These are phyloP conservation scores for Glycine tomentella DNA, from an alignment of 306 rosid species.

Conservation along the genomic window DNA sequence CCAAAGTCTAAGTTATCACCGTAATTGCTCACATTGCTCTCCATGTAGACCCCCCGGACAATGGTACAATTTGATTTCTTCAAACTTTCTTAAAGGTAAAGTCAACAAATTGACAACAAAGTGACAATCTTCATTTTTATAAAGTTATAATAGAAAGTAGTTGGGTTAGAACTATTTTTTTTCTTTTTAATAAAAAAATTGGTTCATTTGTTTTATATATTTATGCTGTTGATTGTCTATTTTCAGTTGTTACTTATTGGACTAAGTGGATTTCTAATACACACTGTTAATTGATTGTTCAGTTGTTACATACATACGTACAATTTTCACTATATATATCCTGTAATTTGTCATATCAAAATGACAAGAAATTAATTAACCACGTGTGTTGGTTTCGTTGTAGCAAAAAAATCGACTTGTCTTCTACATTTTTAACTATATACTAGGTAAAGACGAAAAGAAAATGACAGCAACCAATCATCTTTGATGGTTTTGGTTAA, in stretches of 20 bases:
- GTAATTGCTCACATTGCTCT: no score
- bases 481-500: background rate
- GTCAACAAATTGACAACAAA: background rate
- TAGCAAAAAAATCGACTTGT: background rate
- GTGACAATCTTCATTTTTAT: background rate
- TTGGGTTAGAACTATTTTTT: no score
- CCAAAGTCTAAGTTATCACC: no score
- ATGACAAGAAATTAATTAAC: background rate
- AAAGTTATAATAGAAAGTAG: background rate
- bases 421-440: background rate
- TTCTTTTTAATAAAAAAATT: background rate
- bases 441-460: background rate
- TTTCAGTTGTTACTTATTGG: background rate
- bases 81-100: background rate
- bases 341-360: background rate
- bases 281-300: background rate
- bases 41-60: no score
- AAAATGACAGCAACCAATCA: conserved; percentile 20
- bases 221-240: background rate
- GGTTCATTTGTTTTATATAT: background rate
- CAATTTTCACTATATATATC: background rate
- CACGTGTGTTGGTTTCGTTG: background rate
- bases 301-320: background rate
- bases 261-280: background rate
- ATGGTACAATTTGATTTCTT: background rate